phyloP scores from a whole-genome alignment of 495 filamentous ascomycete species.

The Cairneyella variabilis region DNA sequence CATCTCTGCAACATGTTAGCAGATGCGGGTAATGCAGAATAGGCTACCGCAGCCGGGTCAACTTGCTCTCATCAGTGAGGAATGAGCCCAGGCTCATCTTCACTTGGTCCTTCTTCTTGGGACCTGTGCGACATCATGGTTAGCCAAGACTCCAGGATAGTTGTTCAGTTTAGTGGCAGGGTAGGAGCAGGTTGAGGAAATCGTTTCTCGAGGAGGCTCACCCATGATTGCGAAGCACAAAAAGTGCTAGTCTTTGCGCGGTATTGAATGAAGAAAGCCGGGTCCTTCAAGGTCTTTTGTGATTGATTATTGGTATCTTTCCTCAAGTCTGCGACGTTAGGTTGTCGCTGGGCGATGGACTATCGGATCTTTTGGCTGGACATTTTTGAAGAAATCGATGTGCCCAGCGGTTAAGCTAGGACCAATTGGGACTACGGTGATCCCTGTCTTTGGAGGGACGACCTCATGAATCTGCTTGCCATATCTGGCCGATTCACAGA shows the following conservation, averaged over 20 bases:
- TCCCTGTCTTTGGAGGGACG: no score
- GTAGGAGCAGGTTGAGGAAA: conserved; percentile 3
- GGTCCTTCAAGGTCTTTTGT: no score
- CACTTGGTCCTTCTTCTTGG: conserved; percentile 76
- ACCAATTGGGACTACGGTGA: no score
- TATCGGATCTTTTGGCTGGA: no score
- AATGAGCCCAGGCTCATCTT: conserved; percentile 95
- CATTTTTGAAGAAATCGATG: no score
- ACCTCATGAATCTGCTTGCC: no score
- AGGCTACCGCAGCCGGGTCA: conserved; percentile 6
- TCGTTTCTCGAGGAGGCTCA: conserved; percentile 39
- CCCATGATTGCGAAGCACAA: conserved; percentile 97
- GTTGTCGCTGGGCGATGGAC: no score
- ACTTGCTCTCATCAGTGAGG: conserved; percentile 78
- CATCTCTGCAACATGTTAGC: conserved; percentile 58
- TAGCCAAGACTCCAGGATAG: conserved; percentile 26
- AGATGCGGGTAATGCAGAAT: background rate
- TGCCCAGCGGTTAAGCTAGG: no score
- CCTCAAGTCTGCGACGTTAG: no score
- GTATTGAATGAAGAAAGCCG: conserved; percentile 11
- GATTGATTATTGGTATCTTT: no score
- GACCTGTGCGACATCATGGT: conserved; percentile 56
- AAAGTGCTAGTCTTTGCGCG: conserved; percentile 22
- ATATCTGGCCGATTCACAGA: no score
- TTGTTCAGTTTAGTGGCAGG: background rate